Percentiles rank a stretch among this genome's conserved stretches.
phyloP scores from a whole-genome alignment of 2,329 filamentous ascomycete genomes.

The Sclerotinia minor region DNA sequence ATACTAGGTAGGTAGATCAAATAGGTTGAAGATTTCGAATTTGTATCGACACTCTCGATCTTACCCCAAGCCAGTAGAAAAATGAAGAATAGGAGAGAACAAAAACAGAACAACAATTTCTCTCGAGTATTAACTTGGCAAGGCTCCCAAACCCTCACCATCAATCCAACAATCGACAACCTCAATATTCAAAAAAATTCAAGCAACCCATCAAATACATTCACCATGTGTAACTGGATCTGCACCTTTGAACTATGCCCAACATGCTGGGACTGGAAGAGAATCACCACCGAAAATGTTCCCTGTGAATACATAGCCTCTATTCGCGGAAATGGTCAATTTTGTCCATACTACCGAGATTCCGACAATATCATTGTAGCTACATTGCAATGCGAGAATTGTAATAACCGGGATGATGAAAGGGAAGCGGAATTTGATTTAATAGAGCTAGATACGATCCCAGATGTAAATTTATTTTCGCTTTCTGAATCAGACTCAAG shows the following conservation, averaged over 20 bases:
- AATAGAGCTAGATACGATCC: too few species aligned
- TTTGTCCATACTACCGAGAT: not conserved
- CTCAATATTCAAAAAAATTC: not conserved
- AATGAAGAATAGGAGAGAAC: not conserved
- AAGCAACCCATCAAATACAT: not conserved
- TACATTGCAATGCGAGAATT: not conserved
- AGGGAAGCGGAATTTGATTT: too few species aligned
- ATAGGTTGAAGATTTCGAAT: not conserved
- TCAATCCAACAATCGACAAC: not conserved
- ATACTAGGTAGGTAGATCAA: not conserved
- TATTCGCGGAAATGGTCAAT: too few species aligned
- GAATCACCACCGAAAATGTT: not conserved
- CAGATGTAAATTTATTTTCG: too few species aligned
- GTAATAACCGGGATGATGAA: too few species aligned
- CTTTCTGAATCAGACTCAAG: too few species aligned
- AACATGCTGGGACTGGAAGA: not conserved
- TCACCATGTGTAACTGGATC: slow-evolving; percentile 6
- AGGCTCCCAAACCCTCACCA: not conserved
- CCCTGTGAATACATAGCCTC: not conserved
- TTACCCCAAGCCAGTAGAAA: not conserved
- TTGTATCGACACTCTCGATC: not conserved
- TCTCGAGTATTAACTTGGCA: not conserved
- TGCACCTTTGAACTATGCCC: not conserved
- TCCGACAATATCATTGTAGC: not conserved
- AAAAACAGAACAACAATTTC: not conserved